phyloP scores from a whole-genome alignment of 2,329 filamentous ascomycete species.

The Diaporthe vexans region DNA sequence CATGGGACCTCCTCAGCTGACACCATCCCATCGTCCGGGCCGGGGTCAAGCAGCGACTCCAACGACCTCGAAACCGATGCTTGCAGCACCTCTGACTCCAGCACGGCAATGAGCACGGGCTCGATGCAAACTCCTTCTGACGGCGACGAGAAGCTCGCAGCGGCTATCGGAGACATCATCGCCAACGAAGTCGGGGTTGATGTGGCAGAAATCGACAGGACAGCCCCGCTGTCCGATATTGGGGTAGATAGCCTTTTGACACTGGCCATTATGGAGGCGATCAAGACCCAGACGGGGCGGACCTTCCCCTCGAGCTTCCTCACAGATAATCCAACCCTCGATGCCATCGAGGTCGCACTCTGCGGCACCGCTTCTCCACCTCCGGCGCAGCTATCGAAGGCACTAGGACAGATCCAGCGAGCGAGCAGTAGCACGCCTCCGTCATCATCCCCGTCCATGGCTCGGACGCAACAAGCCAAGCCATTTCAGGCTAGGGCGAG shows the following conservation, averaged over 20 bases:
- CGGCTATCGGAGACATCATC: constrained; percentile 39
- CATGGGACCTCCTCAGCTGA: neutral
- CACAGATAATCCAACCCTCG: constrained; percentile 42
- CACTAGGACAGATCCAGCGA: neutral
- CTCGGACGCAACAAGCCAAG: neutral
- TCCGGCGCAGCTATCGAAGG: neutral
- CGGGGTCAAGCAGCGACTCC: neutral
- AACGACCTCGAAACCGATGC: neutral
- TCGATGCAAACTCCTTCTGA: neutral
- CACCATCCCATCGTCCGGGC: neutral
- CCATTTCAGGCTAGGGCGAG: constrained; percentile 33
- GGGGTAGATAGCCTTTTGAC: constrained; percentile 45
- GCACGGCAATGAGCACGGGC: neutral
- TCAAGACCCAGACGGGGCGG: constrained; percentile 43
- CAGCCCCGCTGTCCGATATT: constrained; percentile 42
- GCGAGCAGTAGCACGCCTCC: neutral
- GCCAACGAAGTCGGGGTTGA: constrained; percentile 43
- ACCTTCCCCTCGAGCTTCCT: constrained; percentile 44
- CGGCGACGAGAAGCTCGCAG: neutral
- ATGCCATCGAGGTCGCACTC: constrained; percentile 41
- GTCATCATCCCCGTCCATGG: no score
- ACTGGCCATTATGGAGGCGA: constrained; percentile 42
- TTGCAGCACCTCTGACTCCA: neutral
- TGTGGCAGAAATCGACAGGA: constrained; percentile 41
- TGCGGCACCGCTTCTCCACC: constrained; percentile 9